Percentiles rank a stretch among this genome's conserved stretches.
Conservation (phyloP, 345 rosid species). For the Durio zibethinus region DNA sequence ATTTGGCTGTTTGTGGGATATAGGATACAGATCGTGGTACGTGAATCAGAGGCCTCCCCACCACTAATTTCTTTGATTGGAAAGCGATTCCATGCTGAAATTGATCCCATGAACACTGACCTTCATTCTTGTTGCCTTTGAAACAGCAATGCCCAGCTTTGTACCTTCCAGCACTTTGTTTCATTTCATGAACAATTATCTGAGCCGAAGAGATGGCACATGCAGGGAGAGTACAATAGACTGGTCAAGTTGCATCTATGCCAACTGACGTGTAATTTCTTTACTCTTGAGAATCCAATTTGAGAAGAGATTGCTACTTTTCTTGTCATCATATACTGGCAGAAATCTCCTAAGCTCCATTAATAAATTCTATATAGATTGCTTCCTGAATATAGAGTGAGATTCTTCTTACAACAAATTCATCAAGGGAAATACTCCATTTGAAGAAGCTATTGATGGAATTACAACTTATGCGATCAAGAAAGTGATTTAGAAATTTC, state of each 20-base stretch:
- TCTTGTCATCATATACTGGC: not conserved
- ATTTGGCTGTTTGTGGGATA: not conserved
- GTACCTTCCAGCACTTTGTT: no score
- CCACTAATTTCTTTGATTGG: not conserved
- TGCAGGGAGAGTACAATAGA: no score
- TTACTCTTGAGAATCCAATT: no score
- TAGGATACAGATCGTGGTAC: not conserved
- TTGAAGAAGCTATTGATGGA: not conserved
- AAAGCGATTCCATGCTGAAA: not conserved
- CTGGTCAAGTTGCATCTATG: no score
- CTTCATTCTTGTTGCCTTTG: no score
- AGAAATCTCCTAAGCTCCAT: not conserved
- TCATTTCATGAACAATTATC: no score
- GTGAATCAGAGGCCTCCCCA: not conserved
- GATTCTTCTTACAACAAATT: not conserved
- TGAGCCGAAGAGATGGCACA: no score
- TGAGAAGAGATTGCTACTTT: not conserved
- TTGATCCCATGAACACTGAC: not conserved
- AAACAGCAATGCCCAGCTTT: no score
- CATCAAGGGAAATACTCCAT: not conserved
- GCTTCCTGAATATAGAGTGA: not conserved
- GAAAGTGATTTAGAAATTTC: not conserved
- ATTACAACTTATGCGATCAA: not conserved
- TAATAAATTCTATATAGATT: not conserved
- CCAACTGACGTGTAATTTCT: no score